Base-by-base conservation (phyloP, 1,284 basidiomycete genomes). In the Apiotrichum porosum region DNA sequence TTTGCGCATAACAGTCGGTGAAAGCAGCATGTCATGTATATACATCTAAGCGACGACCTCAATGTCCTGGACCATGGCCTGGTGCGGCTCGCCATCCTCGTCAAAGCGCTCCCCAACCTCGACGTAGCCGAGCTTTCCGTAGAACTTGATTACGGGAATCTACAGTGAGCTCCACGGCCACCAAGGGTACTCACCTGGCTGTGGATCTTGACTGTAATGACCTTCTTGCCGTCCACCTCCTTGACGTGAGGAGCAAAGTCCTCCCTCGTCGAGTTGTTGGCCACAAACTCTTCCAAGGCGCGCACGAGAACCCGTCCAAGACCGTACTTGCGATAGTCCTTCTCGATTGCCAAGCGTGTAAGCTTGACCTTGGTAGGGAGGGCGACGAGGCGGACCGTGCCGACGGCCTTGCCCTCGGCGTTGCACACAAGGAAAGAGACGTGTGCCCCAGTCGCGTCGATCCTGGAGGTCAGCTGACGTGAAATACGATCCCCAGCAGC, bases 41-140 rank as follows among this genome's bases (percentile, higher is more conserved):
- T n/a, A n/a, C n/a, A n/a, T n/a, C n/a, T n/a, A n/a, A n/a, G n/a
- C n/a, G n/a, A n/a, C n/a, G 6, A 22, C 36, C 31, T 38, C 36
- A 21, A 49, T 49, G 31, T 49, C 47, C 19, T 42, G 47, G 32
- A 44, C 37, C 47, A 49, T 49, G 36, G 39, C 36, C 21, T 40
- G 32, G 12, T 51, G 49, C 22, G 49, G 49, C 19, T 51, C 43
- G 73, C 82, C 42, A 77, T 85, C 63, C 77, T 82, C 63, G 75
- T 81, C 42, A 79, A 89, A 71, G 83, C 85, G 66, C 77, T 83
- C 64, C 74, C 79, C 40, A 65, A 79, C 15, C 44, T 49, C 42
- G 3, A 31, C 37, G 51, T 89, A 54, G 69, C 78, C 51, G 78
- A 87, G 54, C 72, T 84, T 47, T 82, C 83, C 62, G 49, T 73